phyloP scores from a whole-genome alignment of 805 yeast genomes.

The Wickerhamomyces chaumierensis region DNA sequence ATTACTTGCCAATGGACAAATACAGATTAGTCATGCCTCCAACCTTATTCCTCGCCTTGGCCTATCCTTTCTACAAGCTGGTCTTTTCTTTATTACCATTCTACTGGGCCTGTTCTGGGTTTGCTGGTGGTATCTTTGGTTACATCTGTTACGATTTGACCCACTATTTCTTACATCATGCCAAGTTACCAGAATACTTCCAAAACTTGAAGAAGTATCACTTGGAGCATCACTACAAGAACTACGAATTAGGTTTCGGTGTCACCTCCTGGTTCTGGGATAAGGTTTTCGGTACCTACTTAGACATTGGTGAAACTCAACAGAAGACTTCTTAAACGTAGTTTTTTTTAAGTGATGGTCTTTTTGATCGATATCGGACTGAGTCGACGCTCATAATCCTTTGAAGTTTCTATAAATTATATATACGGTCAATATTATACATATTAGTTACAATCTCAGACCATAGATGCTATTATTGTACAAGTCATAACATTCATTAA shows the following conservation, averaged over 20 bases:
- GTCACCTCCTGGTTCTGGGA: slow-evolving; percentile 95
- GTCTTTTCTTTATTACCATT: slow-evolving; percentile 73
- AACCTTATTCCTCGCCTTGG: slow-evolving; percentile 58
- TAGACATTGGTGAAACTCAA: slow-evolving; percentile 25
- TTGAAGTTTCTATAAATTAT: too few relatives aligned
- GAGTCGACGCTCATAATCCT: too few relatives aligned
- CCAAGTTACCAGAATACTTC: slow-evolving; percentile 63
- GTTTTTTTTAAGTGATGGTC: too few relatives aligned
- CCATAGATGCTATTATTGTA: too few relatives aligned
- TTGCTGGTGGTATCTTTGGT: slow-evolving; percentile 94
- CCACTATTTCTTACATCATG: slow-evolving; percentile 92
- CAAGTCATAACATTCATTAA: too few relatives aligned
- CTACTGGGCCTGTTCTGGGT: slow-evolving; percentile 80
- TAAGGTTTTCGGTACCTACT: slow-evolving; percentile 72
- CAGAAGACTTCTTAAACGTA: slow-evolving; percentile 10
- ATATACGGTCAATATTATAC: too few relatives aligned
- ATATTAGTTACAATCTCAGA: too few relatives aligned
- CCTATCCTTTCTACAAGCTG: slow-evolving; percentile 69
- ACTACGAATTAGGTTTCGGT: slow-evolving; percentile 94
- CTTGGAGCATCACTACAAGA: slow-evolving; percentile 95
- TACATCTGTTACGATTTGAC: slow-evolving; percentile 85
- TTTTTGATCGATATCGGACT: too few relatives aligned
- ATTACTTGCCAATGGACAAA: slow-evolving; percentile 94
- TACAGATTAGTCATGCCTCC: slow-evolving; percentile 96
- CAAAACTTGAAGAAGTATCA: slow-evolving; percentile 82